Evolutionary conservation across 192 early-diverging fungal species (phyloP), one percentile per base, ranked within the genome.

Genomic region (Nowakowskiella sp.): DNA sequence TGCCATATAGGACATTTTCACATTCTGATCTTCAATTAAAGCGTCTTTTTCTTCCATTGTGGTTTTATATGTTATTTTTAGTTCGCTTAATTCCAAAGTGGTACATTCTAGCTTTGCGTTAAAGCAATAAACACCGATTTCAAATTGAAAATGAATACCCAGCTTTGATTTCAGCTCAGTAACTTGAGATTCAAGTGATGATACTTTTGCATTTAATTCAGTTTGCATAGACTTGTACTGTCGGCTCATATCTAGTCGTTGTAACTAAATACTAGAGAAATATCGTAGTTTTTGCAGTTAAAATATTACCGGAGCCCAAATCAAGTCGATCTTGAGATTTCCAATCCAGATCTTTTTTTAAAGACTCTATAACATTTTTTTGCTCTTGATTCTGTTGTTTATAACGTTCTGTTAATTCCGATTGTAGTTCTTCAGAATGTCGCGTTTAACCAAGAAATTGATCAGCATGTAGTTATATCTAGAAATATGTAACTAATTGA

Each of bases 221-320:
- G 63, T 58, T 51, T 80, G 78, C 71, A 80, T 75, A n/a, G 64
- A 53, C 44, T 78, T 80, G 61, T 78, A 80, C 57, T 80, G 78
- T 24, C 76, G 57, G 10, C 61, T 62, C 78, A 80, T 80, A 46
- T 80, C 75, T 43, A n/a, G 26, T 9, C 3, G 49, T 32, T 1
- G 24, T 46, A 10, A 6, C 7, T 13, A 13, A 6, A 61, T 13
- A 25, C 28, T 58, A 44, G 9, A 42, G n/a, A 21, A 9, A 3
- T 60, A 6, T 19, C 24, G 9, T 6, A n/a, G 27, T 67, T 64
- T 64, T 8, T 16, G 5, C 53, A 26, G 21, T 7, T 30, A 10
- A 19, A n/a, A n/a, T n/a, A n/a, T n/a, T n/a, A 70, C 66, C 62
- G 21, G 71, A 64, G 2, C 68, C 71, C 39, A 79, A 57, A 47